Evolutionary conservation across 768 basidiomycete genomes (phyloP).

Genomic region (Auriscalpium microsporum): DNA sequence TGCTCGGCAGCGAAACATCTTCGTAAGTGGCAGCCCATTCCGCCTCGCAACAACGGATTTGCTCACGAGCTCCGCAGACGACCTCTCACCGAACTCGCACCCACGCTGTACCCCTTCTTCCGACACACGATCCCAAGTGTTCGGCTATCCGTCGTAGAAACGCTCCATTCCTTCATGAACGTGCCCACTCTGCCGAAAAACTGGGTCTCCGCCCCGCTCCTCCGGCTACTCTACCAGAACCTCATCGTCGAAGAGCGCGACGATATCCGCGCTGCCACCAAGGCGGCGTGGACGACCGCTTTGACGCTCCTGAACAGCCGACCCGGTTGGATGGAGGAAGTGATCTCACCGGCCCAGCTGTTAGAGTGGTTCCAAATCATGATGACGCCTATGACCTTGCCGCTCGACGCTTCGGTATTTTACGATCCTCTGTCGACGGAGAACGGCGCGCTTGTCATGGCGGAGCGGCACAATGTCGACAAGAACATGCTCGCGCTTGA

Average conservation of each 20-base stretch:
- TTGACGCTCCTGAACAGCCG: slow-evolving; percentile 43
- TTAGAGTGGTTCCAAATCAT: slow-evolving; percentile 81
- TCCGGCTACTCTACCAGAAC: slow-evolving; percentile 89
- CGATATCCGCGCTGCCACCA: slow-evolving; percentile 72
- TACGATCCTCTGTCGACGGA: slow-evolving; percentile 48
- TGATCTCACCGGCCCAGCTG: slow-evolving; percentile 50
- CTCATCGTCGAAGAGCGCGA: slow-evolving; percentile 82
- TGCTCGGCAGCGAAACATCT: slow-evolving; percentile 57
- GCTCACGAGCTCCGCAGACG: slow-evolving; percentile 37
- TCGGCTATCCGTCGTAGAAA: slow-evolving; percentile 86
- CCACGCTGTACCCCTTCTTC: slow-evolving; percentile 91
- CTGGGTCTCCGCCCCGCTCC: slow-evolving; percentile 73
- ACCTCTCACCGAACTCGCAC: slow-evolving; percentile 74
- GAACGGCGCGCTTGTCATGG: slow-evolving; percentile 35
- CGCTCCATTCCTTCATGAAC: slow-evolving; percentile 77
- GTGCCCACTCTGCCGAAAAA: slow-evolving; percentile 64
- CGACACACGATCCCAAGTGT: slow-evolving; percentile 94
- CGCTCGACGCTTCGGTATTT: slow-evolving; percentile 64
- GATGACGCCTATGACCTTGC: slow-evolving; percentile 83
- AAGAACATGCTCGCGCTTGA: slow-evolving; percentile 93
- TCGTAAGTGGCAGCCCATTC: slow-evolving; percentile 48
- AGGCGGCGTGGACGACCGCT: slow-evolving; percentile 67
- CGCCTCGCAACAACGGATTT: slow-evolving; percentile 1
- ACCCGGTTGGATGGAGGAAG: slow-evolving; percentile 40
- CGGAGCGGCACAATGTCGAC: slow-evolving; percentile 87